Evolutionary conservation across 345 rosid species (phyloP), one percentile per base, ranked within the genome.

Genomic region (Garcia nutans): DNA sequence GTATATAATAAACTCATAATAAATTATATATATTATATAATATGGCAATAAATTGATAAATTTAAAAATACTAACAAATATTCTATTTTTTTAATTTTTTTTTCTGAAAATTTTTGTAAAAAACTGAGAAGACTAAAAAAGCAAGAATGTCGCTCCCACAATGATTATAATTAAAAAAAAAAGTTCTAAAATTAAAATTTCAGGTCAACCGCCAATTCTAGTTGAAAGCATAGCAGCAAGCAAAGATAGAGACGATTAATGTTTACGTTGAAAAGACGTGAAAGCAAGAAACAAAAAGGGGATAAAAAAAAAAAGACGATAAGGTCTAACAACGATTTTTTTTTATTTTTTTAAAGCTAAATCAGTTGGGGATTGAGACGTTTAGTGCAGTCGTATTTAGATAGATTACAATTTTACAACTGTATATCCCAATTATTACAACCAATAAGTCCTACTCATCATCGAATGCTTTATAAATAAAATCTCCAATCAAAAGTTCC

Each of bases 201-300:
- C 13, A 10, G 26, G 61, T 70, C 73, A 70, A 70, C 62, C 54
- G 1, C 26, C 47, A 70, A 24, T 24, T 44, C 41, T 37, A 10
- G 20, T 6, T 3, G 52, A 2, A 16, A 2, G 20, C 17, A 58
- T 6, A 0, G 7, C 3, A 42, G 26, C n/a, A 20, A 7, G 59
- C 49, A 0, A 45, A 10, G 63, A 17, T 23, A 72, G 11, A 11
- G 64, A 71, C 9, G 22, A 24, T 13, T 17, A 42, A 6, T 37
- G 9, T 0, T 54, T 2, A 42, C 23, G 26, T 57, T 12, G 74
- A 71, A 71, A 57, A 57, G 74, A 57, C 65, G n/a, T 37, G 60
- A 69, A 50, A 69, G 72, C 8, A 52, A 50, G 72, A 57, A 71
- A 57, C 64, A 57, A 41, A 47, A 59, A 57, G 64, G 37, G 37